phyloP scores from a whole-genome alignment of 2,329 filamentous ascomycete genomes.

The Bipolaris zeicola region DNA sequence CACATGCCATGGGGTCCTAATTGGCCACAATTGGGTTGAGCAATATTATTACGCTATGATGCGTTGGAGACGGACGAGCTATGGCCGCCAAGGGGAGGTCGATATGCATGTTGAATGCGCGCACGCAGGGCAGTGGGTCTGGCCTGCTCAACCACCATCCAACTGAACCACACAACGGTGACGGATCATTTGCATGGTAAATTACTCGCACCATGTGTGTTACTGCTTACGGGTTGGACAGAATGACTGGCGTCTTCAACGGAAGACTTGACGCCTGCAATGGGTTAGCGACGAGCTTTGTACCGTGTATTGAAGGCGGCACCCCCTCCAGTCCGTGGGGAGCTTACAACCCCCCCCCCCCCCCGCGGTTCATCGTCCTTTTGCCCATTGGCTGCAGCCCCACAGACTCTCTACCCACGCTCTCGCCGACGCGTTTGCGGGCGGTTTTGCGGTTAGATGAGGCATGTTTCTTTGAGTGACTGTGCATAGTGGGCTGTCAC shows the following conservation, averaged over 20 bases:
- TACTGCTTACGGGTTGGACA: not conserved
- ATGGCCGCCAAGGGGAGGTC: constrained; percentile 34
- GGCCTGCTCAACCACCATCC: constrained; percentile 41
- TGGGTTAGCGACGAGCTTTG: not conserved
- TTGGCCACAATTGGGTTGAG: constrained; percentile 5
- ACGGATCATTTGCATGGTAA: not conserved
- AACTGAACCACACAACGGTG: constrained; percentile 38
- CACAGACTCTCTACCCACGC: constrained; percentile 3
- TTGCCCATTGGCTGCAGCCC: constrained; percentile 9
- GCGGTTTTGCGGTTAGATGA: constrained; percentile 4
- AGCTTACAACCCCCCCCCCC: not conserved
- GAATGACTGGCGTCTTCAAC: not conserved
- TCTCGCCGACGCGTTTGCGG: constrained; percentile 12
- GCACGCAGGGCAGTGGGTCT: constrained; percentile 33
- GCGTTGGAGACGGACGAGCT: constrained; percentile 24
- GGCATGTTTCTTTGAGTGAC: not conserved
- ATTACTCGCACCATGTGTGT: not conserved
- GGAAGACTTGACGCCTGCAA: constrained; percentile 2
- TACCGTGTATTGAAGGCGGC: not conserved
- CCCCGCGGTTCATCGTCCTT: constrained; percentile 7
- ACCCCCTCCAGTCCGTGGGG: constrained; percentile 1
- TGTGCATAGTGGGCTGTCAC: not conserved
- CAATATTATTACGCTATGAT: constrained; percentile 25
- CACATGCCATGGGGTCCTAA: constrained; percentile 14
- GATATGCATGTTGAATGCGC: constrained; percentile 36